Evolutionary conservation across 805 yeast species (phyloP).

Genomic region (Metschnikowia gelsemii): DNA sequence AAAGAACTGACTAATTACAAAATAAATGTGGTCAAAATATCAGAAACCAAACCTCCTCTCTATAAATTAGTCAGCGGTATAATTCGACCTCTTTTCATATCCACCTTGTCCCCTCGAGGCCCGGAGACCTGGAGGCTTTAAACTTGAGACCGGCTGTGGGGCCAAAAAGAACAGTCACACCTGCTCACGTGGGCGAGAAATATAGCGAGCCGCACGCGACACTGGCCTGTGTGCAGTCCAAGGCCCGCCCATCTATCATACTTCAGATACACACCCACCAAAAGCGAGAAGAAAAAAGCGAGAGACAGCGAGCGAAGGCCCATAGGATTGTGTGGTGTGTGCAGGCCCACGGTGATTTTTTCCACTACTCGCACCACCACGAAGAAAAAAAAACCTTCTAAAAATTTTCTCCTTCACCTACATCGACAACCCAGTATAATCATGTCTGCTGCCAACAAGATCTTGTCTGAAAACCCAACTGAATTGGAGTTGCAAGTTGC

Average conservation of each 20-base stretch:
- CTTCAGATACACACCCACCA: not conserved
- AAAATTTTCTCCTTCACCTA: constrained; percentile 17
- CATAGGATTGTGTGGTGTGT: constrained; percentile 9
- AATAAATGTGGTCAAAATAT: too few relatives aligned
- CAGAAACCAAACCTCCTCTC: too few relatives aligned
- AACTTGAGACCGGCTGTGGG: too few relatives aligned
- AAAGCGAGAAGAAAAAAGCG: not conserved
- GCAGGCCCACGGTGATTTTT: constrained; percentile 17
- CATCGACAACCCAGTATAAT: constrained; percentile 27
- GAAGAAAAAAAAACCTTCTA: constrained; percentile 12
- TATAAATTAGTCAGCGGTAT: too few relatives aligned
- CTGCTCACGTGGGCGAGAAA: constrained; percentile 5
- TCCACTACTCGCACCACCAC: constrained; percentile 17
- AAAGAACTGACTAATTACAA: too few relatives aligned
- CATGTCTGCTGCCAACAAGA: constrained; percentile 97
- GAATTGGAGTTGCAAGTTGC: constrained; percentile 99
- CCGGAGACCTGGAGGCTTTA: too few relatives aligned
- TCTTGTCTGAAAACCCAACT: constrained; percentile 91
- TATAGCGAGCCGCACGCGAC: not conserved
- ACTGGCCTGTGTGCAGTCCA: not conserved
- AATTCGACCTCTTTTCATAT: too few relatives aligned
- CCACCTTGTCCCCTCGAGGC: too few relatives aligned
- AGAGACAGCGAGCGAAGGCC: not conserved
- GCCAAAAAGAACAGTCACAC: constrained; percentile 6
- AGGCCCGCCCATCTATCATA: not conserved